Evolutionary conservation across 352 stramenopile species (phyloP).

Genomic region (Globisporangium yorkense): DNA sequence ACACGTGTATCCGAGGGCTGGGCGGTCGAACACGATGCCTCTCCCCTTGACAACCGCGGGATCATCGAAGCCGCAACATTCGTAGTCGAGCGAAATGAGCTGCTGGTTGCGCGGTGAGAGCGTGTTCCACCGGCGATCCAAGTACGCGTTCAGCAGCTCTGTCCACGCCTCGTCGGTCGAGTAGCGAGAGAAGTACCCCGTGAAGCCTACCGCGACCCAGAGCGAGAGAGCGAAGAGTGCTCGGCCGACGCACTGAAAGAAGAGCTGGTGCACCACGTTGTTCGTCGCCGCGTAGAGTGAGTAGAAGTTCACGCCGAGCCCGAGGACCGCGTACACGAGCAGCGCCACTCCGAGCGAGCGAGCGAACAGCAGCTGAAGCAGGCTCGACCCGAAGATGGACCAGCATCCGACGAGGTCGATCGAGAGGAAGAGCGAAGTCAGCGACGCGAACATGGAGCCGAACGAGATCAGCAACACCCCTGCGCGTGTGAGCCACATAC

Average conservation of each 20-base stretch:
- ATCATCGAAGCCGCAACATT: conserved; percentile 52
- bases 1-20: conserved; percentile 31
- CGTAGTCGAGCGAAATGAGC: conserved; percentile 32
- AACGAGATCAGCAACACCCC: conserved; percentile 11
- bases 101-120: conserved; percentile 24
- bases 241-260: conserved; percentile 25
- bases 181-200: conserved; percentile 31
- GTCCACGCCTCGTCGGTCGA: conserved; percentile 25
- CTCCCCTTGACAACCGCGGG: conserved; percentile 23
- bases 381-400: conserved; percentile 39
- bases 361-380: conserved; percentile 46
- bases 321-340: conserved; percentile 23
- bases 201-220: conserved; percentile 25
- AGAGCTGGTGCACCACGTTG: conserved; percentile 34
- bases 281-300: conserved; percentile 23
- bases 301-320: conserved; percentile 30
- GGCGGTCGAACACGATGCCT: conserved; percentile 39
- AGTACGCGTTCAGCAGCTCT: conserved; percentile 19
- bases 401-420: conserved; percentile 31
- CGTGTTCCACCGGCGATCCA: conserved; percentile 36
- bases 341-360: conserved; percentile 25
- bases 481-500: conserved; percentile 3
- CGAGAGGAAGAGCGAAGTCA: conserved; percentile 26
- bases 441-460: conserved; percentile 19
- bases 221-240: conserved; percentile 15